phyloP scores from a whole-genome alignment of 2,329 filamentous ascomycete species.

The Hansfordia pulvinata region DNA sequence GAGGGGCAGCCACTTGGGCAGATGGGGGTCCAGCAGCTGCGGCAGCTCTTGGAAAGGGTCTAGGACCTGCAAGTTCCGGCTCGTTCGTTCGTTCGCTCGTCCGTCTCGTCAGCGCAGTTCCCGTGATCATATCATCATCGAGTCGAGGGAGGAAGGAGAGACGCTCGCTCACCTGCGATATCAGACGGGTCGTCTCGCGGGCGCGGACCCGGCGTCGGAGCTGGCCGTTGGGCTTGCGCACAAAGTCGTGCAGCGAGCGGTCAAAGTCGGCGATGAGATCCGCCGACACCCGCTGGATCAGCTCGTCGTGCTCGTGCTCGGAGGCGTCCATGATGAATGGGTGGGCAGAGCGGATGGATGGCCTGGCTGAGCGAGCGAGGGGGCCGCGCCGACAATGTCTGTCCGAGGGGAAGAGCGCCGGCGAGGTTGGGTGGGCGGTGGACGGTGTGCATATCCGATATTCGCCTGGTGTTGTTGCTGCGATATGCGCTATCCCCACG shows the following conservation, averaged over 20 bases:
- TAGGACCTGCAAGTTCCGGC: slow-evolving; percentile 47
- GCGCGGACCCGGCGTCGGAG: slow-evolving; percentile 35
- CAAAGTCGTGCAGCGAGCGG: slow-evolving; percentile 33
- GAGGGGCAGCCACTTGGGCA: slow-evolving; percentile 61
- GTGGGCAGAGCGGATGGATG: no score
- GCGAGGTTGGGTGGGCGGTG: no score
- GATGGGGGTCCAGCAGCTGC: slow-evolving; percentile 76
- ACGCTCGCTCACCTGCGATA: slow-evolving; percentile 31
- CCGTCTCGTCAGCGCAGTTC: slow-evolving; percentile 9
- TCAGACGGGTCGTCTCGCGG: slow-evolving; percentile 33
- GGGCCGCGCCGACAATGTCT: no score
- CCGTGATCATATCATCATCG: slow-evolving; percentile 1
- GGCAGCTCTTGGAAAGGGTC: slow-evolving; percentile 93
- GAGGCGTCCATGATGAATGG: slow-evolving; percentile 41
- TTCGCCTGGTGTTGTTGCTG: no score
- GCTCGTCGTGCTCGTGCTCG: slow-evolving; percentile 46
- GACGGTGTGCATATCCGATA: no score
- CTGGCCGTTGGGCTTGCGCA: slow-evolving; percentile 35
- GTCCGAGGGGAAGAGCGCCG: no score
- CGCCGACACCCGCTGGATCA: slow-evolving; percentile 45
- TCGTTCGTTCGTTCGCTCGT: no score
- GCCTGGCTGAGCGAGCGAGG: no score
- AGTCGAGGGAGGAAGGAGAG: slow-evolving; percentile 6
- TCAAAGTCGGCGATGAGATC: slow-evolving; percentile 47
- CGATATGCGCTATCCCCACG: no score